phyloP scores from a whole-genome alignment of 345 rosid species.

The Corymbia maculata region DNA sequence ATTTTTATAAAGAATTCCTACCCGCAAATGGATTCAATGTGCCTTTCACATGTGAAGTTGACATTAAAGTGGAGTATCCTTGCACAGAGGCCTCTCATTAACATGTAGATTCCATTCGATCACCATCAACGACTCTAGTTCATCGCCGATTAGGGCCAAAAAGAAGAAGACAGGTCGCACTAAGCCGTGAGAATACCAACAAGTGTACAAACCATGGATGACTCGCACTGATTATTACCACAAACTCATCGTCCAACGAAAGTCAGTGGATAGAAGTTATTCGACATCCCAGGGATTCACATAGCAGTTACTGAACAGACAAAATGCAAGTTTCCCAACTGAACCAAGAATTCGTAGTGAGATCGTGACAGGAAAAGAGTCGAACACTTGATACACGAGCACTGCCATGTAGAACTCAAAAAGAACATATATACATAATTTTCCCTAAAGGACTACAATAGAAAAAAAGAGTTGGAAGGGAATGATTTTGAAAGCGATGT shows the following conservation, averaged over 20 bases:
- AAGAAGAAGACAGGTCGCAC: neutral
- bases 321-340: neutral
- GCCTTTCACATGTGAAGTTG: neutral
- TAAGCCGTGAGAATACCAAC: neutral
- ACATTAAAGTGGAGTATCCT: neutral
- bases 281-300: neutral
- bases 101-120: neutral
- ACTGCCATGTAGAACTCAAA: neutral
- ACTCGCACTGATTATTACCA: neutral
- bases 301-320: neutral
- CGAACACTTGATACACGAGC: neutral
- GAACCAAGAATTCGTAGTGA: neutral
- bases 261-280: neutral
- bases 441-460: neutral
- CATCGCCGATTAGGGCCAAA: neutral
- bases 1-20: neutral
- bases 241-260: neutral
- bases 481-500: neutral
- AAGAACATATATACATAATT: neutral
- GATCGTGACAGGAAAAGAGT: neutral
- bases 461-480: neutral
- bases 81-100: neutral
- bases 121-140: neutral
- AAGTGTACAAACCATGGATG: neutral
- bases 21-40: neutral